Evolutionary conservation across 176 grass and related monocot genomes (phyloP).

Genomic region (Paspalum notatum): DNA sequence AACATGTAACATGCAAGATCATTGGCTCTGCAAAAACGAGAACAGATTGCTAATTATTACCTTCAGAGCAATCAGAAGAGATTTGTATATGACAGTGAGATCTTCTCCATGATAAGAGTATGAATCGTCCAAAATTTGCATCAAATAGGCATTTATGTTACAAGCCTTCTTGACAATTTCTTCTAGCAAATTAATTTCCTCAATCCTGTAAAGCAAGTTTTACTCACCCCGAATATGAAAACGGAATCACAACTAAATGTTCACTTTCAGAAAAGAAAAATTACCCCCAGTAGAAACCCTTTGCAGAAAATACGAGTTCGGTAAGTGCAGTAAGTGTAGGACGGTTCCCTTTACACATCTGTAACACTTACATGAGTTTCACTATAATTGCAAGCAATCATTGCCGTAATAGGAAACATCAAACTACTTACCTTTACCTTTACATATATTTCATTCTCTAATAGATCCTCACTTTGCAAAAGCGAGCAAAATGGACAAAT

Average conservation of each 20-base stretch:
- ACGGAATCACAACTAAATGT: not conserved
- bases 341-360: slow-evolving; percentile 65
- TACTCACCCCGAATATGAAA: slow-evolving; percentile 24
- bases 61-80: slow-evolving; percentile 80
- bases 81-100: slow-evolving; percentile 59
- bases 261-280: slow-evolving; percentile 15
- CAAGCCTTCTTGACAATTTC: slow-evolving; percentile 64
- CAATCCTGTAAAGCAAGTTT: slow-evolving; percentile 55
- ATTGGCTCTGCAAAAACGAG: slow-evolving; percentile 9
- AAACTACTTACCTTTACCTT: slow-evolving; percentile 60
- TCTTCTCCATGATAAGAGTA: slow-evolving; percentile 70
- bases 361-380: slow-evolving; percentile 30
- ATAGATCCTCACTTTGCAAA: slow-evolving; percentile 67
- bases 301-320: slow-evolving; percentile 51
- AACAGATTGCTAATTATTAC: slow-evolving; percentile 34
- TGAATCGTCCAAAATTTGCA: slow-evolving; percentile 64
- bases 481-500: slow-evolving; percentile 66
- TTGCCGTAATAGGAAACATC: slow-evolving; percentile 19
- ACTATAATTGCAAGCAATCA: slow-evolving; percentile 39
- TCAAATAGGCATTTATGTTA: slow-evolving; percentile 62
- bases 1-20: not conserved
- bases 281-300: slow-evolving; percentile 75
- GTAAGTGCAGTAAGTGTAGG: slow-evolving; percentile 62
- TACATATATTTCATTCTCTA: slow-evolving; percentile 48
- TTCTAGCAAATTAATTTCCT: slow-evolving; percentile 80